phyloP scores from a whole-genome alignment of 108 stramenopile species.

The Skeletonema tropicum region DNA sequence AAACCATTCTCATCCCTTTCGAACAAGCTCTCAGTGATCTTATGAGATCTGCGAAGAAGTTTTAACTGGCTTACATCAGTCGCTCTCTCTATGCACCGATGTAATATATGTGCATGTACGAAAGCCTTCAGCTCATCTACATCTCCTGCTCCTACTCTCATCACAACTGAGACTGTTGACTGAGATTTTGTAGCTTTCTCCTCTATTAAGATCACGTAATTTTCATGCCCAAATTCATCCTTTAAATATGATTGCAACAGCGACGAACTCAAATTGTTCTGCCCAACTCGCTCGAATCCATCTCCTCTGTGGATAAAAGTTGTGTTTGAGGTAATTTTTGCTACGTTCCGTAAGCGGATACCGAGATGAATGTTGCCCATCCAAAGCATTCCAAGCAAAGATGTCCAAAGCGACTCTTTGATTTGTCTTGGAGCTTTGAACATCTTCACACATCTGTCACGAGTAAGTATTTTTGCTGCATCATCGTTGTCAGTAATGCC shows the following conservation, averaged over 20 bases:
- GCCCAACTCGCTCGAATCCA: neutral
- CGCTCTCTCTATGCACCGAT: conserved; percentile 19
- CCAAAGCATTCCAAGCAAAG: conserved; percentile 31
- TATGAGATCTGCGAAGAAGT: conserved; percentile 15
- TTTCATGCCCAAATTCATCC: conserved; percentile 20
- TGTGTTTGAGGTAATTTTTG: neutral
- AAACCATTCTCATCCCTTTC: neutral
- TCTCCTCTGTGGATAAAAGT: neutral
- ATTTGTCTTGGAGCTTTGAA: conserved; percentile 28
- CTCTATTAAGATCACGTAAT: conserved; percentile 17
- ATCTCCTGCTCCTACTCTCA: conserved; percentile 52
- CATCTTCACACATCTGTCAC: conserved; percentile 3
- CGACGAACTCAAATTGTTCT: conserved; percentile 14
- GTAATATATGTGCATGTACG: conserved; percentile 61
- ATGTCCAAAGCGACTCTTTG: conserved; percentile 47
- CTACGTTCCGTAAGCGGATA: conserved; percentile 24
- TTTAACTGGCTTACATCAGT: neutral
- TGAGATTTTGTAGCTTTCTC: conserved; percentile 2
- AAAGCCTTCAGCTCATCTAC: conserved; percentile 67
- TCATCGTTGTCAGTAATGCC: neutral
- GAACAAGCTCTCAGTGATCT: conserved; percentile 20
- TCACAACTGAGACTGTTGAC: conserved; percentile 45
- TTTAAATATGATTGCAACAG: conserved; percentile 10
- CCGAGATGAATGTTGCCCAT: conserved; percentile 32
- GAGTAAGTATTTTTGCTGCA: neutral